phyloP scores from a whole-genome alignment of 1,284 basidiomycete genomes.

The Malassezia yamatoensis region DNA sequence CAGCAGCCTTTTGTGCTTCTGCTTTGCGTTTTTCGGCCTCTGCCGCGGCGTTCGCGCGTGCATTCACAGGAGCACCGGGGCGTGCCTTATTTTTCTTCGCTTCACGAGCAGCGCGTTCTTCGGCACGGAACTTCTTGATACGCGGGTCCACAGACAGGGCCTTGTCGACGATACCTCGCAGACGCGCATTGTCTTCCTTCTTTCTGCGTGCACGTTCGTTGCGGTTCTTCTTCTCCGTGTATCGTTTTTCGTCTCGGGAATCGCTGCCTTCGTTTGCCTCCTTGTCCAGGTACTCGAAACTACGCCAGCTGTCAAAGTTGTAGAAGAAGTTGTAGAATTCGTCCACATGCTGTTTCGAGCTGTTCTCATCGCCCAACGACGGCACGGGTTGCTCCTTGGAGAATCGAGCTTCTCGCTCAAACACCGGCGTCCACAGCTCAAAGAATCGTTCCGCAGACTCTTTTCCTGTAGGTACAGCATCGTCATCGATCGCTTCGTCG shows the following conservation, averaged over 20 bases:
- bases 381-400: conserved; percentile 80
- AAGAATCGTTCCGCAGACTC: conserved; percentile 58
- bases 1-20: conserved; percentile 61
- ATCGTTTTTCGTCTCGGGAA: conserved; percentile 94
- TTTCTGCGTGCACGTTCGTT: conserved; percentile 86
- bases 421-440: conserved; percentile 62
- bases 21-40: conserved; percentile 56
- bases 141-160: conserved; percentile 79
- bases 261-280: conserved; percentile 96
- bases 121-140: conserved; percentile 92
- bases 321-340: conserved; percentile 98
- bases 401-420: conserved; percentile 83
- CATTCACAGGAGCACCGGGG: conserved; percentile 27
- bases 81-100: conserved; percentile 70
- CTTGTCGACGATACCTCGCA: conserved; percentile 77
- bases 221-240: conserved; percentile 99
- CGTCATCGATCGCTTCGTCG: conserved; percentile 73
- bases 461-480: conserved; percentile 46
- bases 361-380: conserved; percentile 62
- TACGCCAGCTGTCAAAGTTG: conserved; percentile 97
- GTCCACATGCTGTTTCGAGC: conserved; percentile 73
- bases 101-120: conserved; percentile 88
- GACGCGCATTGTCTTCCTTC: conserved; percentile 90
- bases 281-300: conserved; percentile 97
- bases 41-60: conserved; percentile 25